These are phyloP conservation scores for Talaromyces sp. DNA, from an alignment of 2,329 filamentous ascomycete species.

Conservation along the genomic window DNA sequence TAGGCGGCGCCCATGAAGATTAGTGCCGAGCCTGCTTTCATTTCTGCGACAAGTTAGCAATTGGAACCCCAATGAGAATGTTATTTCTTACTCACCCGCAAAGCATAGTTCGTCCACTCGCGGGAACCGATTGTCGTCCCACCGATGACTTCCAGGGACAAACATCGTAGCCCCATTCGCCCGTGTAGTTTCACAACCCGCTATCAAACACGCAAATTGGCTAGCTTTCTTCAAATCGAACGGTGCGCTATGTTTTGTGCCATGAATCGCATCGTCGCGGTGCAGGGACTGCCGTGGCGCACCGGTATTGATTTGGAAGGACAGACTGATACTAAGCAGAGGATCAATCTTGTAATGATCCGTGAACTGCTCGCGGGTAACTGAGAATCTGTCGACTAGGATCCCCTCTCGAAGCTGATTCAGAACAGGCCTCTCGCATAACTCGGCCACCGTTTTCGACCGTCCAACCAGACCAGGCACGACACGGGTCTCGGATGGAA, in stretches of 20 bases:
- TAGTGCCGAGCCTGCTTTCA: conserved; percentile 38
- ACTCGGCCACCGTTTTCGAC: background rate
- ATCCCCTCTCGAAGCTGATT: background rate
- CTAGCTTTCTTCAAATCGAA: conserved; percentile 15
- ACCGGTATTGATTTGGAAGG: conserved; percentile 31
- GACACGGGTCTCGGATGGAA: background rate
- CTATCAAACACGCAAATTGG: conserved; percentile 33
- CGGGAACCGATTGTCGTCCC: conserved; percentile 31
- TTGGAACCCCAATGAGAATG: conserved; percentile 10
- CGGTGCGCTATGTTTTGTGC: conserved; percentile 28
- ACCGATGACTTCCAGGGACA: conserved; percentile 34
- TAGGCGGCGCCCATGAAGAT: conserved; percentile 36
- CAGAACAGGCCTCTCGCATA: background rate
- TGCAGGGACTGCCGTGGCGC: conserved; percentile 34
- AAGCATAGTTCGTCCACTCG: conserved; percentile 34
- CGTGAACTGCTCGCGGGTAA: conserved; percentile 26
- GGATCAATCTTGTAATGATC: conserved; percentile 25
- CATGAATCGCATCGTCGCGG: conserved; percentile 35
- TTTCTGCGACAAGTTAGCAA: conserved; percentile 30
- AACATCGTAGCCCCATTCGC: conserved; percentile 38
- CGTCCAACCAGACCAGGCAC: background rate
- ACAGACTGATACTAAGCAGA: conserved; percentile 32
- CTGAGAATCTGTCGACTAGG: background rate
- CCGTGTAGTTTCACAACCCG: conserved; percentile 29
- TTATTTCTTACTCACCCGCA: conserved; percentile 22